phyloP scores from a whole-genome alignment of 163 green algal genomes.

The Coccomyxa subellipsoidea region DNA sequence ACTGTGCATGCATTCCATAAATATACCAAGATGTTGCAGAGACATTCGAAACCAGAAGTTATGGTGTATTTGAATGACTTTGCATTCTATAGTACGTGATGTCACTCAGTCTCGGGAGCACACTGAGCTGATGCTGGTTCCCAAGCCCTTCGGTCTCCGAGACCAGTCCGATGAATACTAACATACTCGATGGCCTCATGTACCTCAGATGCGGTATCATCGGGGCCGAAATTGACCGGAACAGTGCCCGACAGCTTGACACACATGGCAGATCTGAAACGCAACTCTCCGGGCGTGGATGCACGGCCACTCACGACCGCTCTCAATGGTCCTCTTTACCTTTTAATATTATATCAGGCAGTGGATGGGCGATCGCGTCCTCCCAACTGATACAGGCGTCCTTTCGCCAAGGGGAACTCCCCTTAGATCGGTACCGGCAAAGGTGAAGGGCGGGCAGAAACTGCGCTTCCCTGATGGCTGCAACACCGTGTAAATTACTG shows the following conservation, averaged over 20 bases:
- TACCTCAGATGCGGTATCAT: no score
- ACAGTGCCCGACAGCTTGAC: background rate
- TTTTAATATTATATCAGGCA: no score
- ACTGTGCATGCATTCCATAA: no score
- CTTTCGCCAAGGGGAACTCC: background rate
- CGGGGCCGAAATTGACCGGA: no score
- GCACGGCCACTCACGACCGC: no score
- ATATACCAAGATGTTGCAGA: no score
- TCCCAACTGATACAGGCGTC: background rate
- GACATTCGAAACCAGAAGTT: background rate
- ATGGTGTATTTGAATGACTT: background rate
- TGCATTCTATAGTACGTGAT: background rate
- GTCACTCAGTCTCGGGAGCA: background rate
- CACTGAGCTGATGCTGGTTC: background rate
- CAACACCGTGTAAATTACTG: no score
- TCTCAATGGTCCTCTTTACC: no score
- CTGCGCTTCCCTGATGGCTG: no score
- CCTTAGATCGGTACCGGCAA: background rate
- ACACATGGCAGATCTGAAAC: background rate
- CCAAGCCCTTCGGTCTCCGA: background rate
- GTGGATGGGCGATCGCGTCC: background rate
- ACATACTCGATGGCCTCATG: no score
- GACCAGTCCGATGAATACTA: background rate
- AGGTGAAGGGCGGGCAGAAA: no score
- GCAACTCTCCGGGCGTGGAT: background rate